Percentiles rank a stretch among this genome's conserved stretches.
Conservation (phyloP, 768 basidiomycete species). For the Boletus pseudopeckii region DNA sequence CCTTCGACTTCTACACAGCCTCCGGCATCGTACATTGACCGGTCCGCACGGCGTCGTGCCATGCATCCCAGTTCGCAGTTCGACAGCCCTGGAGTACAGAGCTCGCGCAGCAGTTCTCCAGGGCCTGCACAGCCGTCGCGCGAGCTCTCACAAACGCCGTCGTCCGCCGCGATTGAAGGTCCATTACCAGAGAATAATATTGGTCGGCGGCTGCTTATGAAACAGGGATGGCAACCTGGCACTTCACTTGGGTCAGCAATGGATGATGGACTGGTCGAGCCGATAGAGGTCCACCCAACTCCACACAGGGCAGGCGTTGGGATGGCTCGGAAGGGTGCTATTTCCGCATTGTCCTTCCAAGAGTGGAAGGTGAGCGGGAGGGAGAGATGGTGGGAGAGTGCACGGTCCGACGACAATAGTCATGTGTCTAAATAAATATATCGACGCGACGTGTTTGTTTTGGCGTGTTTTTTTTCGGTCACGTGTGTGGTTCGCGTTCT, state of each 20-base stretch:
- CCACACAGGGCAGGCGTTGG: conserved; percentile 57
- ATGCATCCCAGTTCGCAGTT: conserved; percentile 49
- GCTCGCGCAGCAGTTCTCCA: conserved; percentile 21
- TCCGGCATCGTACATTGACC: conserved; percentile 50
- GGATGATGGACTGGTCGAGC: conserved; percentile 47
- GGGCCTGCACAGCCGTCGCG: conserved; percentile 7
- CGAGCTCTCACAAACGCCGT: conserved; percentile 22
- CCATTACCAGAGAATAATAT: conserved; percentile 58
- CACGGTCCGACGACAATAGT: background rate
- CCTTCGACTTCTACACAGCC: conserved; percentile 13
- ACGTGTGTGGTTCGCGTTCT: conserved; percentile 40
- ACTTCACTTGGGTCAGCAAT: conserved; percentile 29
- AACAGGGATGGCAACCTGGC: conserved; percentile 78
- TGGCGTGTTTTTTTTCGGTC: conserved; percentile 29
- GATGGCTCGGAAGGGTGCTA: conserved; percentile 23
- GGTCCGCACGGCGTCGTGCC: conserved; percentile 67
- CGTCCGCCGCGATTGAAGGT: conserved; percentile 22
- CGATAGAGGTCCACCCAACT: conserved; percentile 47
- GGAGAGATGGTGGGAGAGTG: conserved; percentile 40
- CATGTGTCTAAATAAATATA: background rate
- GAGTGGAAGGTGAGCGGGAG: conserved; percentile 33
- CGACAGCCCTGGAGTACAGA: conserved; percentile 51
- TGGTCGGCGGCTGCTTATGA: conserved; percentile 64
- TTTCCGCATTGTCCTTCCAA: conserved; percentile 1
- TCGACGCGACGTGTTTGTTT: conserved; percentile 36